Evolutionary conservation across 1,139 yeast species (phyloP).

Genomic region (Hansenula sp.): DNA sequence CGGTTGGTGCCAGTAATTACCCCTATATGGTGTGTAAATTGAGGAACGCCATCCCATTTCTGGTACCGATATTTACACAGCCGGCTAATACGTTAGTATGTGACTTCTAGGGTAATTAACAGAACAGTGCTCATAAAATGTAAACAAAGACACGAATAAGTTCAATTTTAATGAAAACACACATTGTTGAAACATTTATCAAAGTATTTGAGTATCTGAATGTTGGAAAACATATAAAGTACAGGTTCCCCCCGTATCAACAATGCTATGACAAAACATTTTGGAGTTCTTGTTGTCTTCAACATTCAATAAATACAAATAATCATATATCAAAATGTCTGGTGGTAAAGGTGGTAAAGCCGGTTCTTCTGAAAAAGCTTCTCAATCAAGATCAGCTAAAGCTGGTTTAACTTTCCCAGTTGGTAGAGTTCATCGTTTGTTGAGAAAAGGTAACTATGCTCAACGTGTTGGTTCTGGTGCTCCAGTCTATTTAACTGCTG

Average conservation of each 20-base stretch:
- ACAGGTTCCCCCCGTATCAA: background rate
- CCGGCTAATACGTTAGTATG: background rate
- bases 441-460: constrained; percentile 98
- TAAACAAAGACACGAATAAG: background rate
- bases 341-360: constrained; percentile 99
- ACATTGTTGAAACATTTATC: too few species aligned
- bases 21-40: background rate
- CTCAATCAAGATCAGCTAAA: constrained; percentile 96
- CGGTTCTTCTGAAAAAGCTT: constrained; percentile 86
- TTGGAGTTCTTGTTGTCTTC: constrained; percentile 4
- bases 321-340: constrained; percentile 58
- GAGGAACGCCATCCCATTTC: background rate
- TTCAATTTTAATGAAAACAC: too few species aligned
- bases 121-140: too few species aligned
- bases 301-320: constrained; percentile 9
- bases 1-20: background rate
- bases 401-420: constrained; percentile 99
- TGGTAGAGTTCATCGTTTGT: constrained; percentile 97
- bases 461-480: constrained; percentile 99
- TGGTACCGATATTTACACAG: constrained; percentile 1
- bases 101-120: background rate
- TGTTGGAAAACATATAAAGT: background rate
- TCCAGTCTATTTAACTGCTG: constrained; percentile 94
- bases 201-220: too few species aligned
- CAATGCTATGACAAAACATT: background rate